Evolutionary conservation across 1,284 basidiomycete species (phyloP).

Genomic region (Ceratobasidium sp.): DNA sequence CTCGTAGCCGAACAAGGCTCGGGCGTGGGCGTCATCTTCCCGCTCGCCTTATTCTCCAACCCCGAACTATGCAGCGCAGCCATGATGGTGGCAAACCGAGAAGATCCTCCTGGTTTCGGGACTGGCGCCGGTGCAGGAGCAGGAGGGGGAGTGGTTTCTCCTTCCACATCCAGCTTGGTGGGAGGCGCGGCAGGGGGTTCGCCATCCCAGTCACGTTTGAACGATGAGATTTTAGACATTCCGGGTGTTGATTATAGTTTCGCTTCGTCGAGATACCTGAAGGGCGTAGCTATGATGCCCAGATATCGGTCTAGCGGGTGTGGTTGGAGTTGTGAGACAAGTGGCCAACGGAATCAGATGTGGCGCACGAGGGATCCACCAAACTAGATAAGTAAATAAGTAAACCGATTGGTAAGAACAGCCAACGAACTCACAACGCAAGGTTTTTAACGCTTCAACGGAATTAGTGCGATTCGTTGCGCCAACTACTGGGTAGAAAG

Average conservation of each 20-base stretch:
- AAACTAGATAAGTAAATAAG: not conserved
- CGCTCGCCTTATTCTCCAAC: conserved; percentile 37
- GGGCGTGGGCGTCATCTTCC: conserved; percentile 6
- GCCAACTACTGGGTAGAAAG: no score
- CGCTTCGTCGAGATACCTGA: no score
- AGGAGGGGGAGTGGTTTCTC: not conserved
- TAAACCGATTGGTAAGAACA: not conserved
- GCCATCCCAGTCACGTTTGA: conserved; percentile 42
- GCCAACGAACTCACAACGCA: not conserved
- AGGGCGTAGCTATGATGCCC: no score
- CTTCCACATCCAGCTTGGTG: not conserved
- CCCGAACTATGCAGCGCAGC: conserved; percentile 20
- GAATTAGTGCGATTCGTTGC: not conserved
- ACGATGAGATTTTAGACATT: conserved; percentile 41
- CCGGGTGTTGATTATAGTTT: not conserved
- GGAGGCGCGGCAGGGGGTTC: conserved; percentile 10
- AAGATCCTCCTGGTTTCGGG: conserved; percentile 10
- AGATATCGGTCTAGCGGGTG: no score
- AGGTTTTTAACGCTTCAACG: not conserved
- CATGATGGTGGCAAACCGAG: conserved; percentile 38
- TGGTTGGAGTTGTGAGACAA: no score
- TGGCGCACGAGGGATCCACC: no score
- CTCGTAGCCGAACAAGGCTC: conserved; percentile 10
- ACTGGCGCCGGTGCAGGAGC: not conserved
- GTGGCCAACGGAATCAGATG: conserved; percentile 1